Evolutionary conservation across 2,329 filamentous ascomycete species (phyloP).

Genomic region (Arthrobotrys sinensis): DNA sequence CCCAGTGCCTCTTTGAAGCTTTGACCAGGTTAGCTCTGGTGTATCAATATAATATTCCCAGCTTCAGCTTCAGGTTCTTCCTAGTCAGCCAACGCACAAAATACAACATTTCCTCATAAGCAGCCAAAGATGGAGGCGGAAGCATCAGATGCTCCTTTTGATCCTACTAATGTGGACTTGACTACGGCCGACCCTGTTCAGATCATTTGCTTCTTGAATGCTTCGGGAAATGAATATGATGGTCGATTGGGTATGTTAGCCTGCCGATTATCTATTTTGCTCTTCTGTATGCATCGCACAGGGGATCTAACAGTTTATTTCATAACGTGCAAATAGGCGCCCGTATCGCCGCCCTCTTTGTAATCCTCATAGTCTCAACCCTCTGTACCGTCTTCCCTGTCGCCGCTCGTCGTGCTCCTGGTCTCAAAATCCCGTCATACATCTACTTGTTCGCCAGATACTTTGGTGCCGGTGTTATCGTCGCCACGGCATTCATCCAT

Average conservation of each 20-base stretch:
- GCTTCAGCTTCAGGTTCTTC: slow-evolving; percentile 3
- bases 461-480: slow-evolving; percentile 81
- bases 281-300: not conserved
- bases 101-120: slow-evolving; percentile 15
- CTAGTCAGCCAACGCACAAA: slow-evolving; percentile 24
- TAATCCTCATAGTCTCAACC: slow-evolving; percentile 43
- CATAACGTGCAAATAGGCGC: slow-evolving; percentile 19
- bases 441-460: slow-evolving; percentile 80
- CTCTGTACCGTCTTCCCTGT: slow-evolving; percentile 72
- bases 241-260: slow-evolving; percentile 66
- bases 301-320: slow-evolving; percentile 7
- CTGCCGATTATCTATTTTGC: not conserved
- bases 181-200: slow-evolving; percentile 68
- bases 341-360: slow-evolving; percentile 52
- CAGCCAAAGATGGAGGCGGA: slow-evolving; percentile 24
- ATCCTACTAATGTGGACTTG: slow-evolving; percentile 70
- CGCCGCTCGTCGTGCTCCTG: slow-evolving; percentile 74
- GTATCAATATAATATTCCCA: not conserved
- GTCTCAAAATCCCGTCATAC: slow-evolving; percentile 73
- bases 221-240: slow-evolving; percentile 72
- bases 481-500: slow-evolving; percentile 80
- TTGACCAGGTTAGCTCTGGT: slow-evolving; percentile 9
- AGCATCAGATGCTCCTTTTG: slow-evolving; percentile 62
- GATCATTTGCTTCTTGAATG: slow-evolving; percentile 72
- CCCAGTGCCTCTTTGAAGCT: not conserved